Base-by-base conservation (phyloP, 768 basidiomycete species). In the Mycena sanguinolenta region DNA sequence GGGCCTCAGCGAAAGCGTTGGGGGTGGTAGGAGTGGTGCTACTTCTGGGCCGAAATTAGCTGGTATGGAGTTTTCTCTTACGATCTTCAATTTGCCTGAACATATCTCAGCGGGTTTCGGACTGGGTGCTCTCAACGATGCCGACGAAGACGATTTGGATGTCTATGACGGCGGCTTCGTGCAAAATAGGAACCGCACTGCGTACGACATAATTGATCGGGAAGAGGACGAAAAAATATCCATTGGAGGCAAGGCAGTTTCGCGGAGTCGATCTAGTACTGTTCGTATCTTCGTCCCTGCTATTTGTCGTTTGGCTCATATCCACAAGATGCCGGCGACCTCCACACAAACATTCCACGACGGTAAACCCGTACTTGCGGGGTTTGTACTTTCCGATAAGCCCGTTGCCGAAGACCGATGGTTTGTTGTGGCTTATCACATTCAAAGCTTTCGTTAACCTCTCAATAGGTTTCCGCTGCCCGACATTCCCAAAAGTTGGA, bases 81-180 rank as follows among this genome's bases (percentile, higher is more conserved):
- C n/a, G 10, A 23, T 58, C 23, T 13, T 57, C 28, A 28, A 57
- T n/a, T 64, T 54, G 49, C n/a, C 57, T 19, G 3, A 54, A 12
- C 58, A 30, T 30, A 49, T 66, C 52, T 69, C 63, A 93, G 94
- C 91, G 77, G 95, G 95, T 1, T 97, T 96, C 75, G 96, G 95
- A 42, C 84, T 97, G 21, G 95, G 95, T 7, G 95, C 94, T 1
- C 80, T 96, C 21, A 98, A 97, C 76, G 96, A 98, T 63, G 96
- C 95, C 2, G 97, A 98, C 58, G 95, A 97, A 55, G 96, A 98
- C 77, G 96, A 96, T 76, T 61, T 95, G 38, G 95, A 96, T 73
- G 84, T 96, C 6, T 97, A 96, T 73, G 94, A 95, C 73, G 81
- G 83, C 44, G 75, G 73, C 2, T 64, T 78, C 36, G 76, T 77